A percentile compares a stretch with the other conserved stretches of the same genome.
Conservation (phyloP, 2,329 filamentous ascomycete genomes). For the Paecilomyces sp. region DNA sequence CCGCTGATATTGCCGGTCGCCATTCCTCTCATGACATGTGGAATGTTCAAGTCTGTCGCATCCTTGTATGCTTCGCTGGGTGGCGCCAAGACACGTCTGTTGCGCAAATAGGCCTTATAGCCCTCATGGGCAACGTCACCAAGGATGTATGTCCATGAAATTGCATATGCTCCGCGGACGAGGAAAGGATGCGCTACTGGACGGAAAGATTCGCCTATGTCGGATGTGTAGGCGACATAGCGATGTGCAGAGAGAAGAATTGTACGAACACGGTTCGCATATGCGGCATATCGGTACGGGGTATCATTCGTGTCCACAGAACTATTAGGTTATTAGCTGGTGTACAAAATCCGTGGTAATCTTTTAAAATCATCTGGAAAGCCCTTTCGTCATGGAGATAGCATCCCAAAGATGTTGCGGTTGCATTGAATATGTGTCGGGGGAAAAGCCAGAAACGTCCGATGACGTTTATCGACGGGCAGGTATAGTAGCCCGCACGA, state of each 20-base stretch:
- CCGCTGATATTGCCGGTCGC: conserved; percentile 23
- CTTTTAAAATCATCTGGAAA: neutral
- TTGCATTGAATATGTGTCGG: neutral
- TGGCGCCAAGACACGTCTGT: conserved; percentile 68
- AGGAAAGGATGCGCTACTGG: conserved; percentile 81
- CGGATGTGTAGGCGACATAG: conserved; percentile 94
- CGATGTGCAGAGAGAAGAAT: conserved; percentile 85
- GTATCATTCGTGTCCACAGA: conserved; percentile 75
- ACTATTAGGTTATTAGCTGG: conserved; percentile 35
- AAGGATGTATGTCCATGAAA: conserved; percentile 87
- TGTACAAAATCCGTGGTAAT: neutral
- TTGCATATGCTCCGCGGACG: conserved; percentile 74
- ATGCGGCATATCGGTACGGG: conserved; percentile 84
- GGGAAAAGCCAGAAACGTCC: neutral
- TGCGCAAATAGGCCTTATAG: conserved; percentile 87
- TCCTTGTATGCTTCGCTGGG: conserved; percentile 45
- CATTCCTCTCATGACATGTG: conserved; percentile 28
- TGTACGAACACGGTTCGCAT: conserved; percentile 76
- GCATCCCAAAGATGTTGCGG: neutral
- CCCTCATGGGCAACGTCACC: conserved; percentile 91
- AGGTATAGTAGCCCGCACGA: neutral
- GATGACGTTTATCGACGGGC: neutral
- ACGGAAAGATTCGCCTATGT: conserved; percentile 93
- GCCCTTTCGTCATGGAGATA: neutral
- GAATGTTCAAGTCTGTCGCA: conserved; percentile 24